These are phyloP conservation scores for Tirmania nivea DNA, from an alignment of 495 filamentous ascomycete species.

Conservation along the genomic window DNA sequence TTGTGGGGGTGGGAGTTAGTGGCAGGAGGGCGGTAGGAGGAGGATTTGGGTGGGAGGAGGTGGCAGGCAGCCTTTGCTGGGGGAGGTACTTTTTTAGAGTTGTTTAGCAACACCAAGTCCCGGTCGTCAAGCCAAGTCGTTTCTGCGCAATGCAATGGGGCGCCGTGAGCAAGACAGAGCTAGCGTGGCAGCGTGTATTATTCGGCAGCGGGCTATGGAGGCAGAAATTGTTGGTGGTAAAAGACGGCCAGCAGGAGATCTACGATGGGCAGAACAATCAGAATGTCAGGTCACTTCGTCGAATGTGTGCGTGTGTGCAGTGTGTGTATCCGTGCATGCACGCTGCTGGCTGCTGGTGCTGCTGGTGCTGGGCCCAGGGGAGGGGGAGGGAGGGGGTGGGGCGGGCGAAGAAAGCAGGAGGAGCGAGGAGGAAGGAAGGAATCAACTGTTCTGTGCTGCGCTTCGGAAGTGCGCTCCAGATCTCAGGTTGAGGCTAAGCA, in stretches of 20 bases:
- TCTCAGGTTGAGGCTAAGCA: not conserved
- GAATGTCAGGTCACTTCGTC: not conserved
- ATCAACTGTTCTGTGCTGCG: not conserved
- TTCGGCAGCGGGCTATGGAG: not conserved
- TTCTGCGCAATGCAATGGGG: not conserved
- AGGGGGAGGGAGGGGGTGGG: not conserved
- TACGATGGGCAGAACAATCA: too few species aligned
- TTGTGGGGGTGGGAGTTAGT: too few species aligned
- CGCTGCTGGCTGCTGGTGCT: not conserved
- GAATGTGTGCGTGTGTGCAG: not conserved
- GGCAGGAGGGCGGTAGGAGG: too few species aligned
- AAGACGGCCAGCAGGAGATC: not conserved
- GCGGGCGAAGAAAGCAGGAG: constrained; percentile 1
- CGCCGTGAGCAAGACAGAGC: too few species aligned
- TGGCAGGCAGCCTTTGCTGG: too few species aligned
- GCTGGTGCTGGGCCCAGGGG: not conserved
- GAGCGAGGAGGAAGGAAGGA: not conserved
- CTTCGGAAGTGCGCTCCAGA: too few species aligned
- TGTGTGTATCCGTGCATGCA: not conserved
- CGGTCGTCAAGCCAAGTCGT: not conserved
- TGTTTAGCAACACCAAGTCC: too few species aligned
- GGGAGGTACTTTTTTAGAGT: too few species aligned
- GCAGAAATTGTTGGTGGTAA: not conserved
- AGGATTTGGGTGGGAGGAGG: too few species aligned
- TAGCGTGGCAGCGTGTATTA: too few species aligned